Percentiles rank a stretch among this genome's conserved stretches.
These are phyloP conservation scores for Cystofilobasidium bisporidii DNA, from an alignment of 768 basidiomycete species.

Conservation along the genomic window DNA sequence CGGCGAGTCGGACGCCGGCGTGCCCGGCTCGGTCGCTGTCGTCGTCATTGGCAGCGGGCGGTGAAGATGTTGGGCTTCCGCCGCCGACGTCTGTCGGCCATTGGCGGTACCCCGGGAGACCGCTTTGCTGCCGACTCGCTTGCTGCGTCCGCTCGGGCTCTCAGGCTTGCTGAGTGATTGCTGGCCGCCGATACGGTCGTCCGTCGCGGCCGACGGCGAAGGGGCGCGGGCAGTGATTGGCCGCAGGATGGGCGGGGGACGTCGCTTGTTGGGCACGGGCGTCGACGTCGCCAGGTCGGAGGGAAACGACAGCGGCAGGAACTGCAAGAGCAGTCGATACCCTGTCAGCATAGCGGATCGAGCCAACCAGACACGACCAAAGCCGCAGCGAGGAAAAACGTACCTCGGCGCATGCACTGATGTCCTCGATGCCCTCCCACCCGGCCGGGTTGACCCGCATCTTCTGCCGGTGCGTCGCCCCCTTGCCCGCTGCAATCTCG, in stretches of 20 bases:
- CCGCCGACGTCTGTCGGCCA: too few relatives aligned
- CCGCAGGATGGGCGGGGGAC: background rate
- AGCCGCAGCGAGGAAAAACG: too few relatives aligned
- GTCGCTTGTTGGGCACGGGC: background rate
- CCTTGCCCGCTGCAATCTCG: background rate
- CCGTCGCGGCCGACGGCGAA: background rate
- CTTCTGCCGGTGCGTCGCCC: background rate
- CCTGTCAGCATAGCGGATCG: too few relatives aligned
- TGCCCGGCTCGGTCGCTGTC: background rate
- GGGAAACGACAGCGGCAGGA: background rate
- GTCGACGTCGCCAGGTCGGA: conserved; percentile 1
- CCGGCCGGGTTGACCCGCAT: background rate
- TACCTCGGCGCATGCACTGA: background rate
- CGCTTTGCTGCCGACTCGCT: too few relatives aligned
- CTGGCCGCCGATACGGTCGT: background rate
- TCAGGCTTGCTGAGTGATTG: too few relatives aligned
- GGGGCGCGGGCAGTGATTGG: background rate
- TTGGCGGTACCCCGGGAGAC: too few relatives aligned
- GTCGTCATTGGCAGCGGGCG: too few relatives aligned
- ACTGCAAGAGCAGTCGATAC: too few relatives aligned
- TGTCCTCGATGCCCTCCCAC: background rate
- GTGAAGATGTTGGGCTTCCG: too few relatives aligned
- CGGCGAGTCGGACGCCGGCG: background rate
- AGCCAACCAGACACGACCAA: too few relatives aligned
- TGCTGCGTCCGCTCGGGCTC: too few relatives aligned